These are phyloP conservation scores for Capsicum baccatum DNA, from an alignment of 257 asterid genomes.

Conservation along the genomic window DNA sequence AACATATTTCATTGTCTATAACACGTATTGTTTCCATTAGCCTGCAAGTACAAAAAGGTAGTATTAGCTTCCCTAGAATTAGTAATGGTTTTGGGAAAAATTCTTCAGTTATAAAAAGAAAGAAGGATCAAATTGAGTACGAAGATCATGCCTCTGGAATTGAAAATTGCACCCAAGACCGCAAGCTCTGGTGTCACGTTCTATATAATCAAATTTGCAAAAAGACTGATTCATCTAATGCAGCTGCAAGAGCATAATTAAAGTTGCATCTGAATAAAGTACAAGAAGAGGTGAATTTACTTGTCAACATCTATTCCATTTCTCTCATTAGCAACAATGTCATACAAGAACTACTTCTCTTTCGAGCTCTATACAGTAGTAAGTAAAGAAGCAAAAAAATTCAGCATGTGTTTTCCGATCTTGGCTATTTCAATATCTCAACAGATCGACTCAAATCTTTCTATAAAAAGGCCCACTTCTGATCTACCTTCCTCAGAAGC, in stretches of 20 bases:
- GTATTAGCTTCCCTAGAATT: constrained; percentile 21
- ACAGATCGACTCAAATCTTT: constrained; percentile 7
- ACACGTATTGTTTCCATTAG: constrained; percentile 85
- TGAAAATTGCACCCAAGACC: constrained; percentile 87
- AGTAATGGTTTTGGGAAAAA: background rate
- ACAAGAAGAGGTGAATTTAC: constrained; percentile 48
- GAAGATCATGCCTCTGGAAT: constrained; percentile 43
- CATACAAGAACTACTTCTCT: constrained; percentile 77
- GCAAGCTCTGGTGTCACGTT: constrained; percentile 93
- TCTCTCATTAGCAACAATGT: constrained; percentile 92
- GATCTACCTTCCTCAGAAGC: constrained; percentile 64
- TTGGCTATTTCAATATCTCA: background rate
- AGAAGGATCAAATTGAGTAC: constrained; percentile 22
- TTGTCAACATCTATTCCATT: constrained; percentile 96
- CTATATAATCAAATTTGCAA: constrained; percentile 87
- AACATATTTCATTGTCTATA: constrained; percentile 84
- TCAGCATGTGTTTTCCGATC: constrained; percentile 26
- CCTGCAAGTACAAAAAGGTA: constrained; percentile 54
- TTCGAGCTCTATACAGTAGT: constrained; percentile 51
- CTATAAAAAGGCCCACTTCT: constrained; percentile 52
- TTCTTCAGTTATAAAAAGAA: background rate
- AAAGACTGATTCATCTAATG: constrained; percentile 26
- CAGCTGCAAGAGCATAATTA: constrained; percentile 16
- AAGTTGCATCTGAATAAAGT: constrained; percentile 21
- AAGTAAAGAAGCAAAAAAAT: constrained; percentile 20